phyloP scores from a whole-genome alignment of 306 rosid genomes.

The Dalbergia oliveri region DNA sequence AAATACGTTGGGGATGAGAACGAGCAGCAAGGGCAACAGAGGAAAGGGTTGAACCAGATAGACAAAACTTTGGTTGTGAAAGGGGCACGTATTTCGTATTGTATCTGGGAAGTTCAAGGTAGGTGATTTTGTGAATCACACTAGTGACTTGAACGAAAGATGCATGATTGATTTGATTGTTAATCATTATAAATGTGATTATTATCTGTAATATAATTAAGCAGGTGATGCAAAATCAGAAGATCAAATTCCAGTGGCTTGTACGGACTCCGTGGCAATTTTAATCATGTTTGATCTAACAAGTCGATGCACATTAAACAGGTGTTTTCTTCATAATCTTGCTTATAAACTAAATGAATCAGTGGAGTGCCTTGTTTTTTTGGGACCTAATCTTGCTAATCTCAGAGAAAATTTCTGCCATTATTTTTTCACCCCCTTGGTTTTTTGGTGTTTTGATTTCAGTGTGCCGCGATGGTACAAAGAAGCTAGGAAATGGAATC shows the following conservation, averaged over 20 bases:
- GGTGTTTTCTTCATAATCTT: conserved; percentile 46
- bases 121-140: conserved; percentile 34
- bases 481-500: conserved; percentile 88
- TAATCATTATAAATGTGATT: conserved; percentile 2
- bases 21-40: conserved; percentile 45
- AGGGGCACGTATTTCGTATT: conserved; percentile 86
- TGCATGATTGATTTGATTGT: neutral
- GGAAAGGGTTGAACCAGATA: conserved; percentile 63
- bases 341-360: neutral
- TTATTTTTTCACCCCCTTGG: neutral
- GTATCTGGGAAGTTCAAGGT: conserved; percentile 98
- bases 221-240: conserved; percentile 71
- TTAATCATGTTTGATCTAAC: conserved; percentile 97
- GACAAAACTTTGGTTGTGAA: conserved; percentile 74
- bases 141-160: neutral
- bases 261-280: conserved; percentile 90
- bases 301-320: conserved; percentile 88
- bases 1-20: conserved; percentile 78
- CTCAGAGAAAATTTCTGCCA: conserved; percentile 8
- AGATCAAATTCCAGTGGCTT: conserved; percentile 74
- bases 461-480: conserved; percentile 80
- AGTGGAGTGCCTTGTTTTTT: neutral
- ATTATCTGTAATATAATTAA: neutral
- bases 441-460: conserved; percentile 48
- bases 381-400: conserved; percentile 32